Evolutionary conservation across 2,329 filamentous ascomycete species (phyloP).

Genomic region (Paracamarosporium sp.): DNA sequence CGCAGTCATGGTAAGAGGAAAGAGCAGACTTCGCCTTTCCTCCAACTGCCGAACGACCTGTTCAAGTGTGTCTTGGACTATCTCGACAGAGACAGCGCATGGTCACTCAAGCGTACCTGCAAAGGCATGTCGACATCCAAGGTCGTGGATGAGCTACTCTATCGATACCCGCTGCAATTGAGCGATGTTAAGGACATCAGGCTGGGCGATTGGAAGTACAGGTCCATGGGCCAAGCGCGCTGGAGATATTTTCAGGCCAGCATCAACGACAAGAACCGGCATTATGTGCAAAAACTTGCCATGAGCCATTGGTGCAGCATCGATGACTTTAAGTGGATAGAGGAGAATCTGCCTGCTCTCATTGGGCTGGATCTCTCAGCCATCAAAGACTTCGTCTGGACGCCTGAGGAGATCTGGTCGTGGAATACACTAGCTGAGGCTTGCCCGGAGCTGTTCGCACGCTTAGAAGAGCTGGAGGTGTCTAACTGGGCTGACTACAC

Average conservation of each 20-base stretch:
- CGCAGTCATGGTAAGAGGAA: constrained; percentile 20
- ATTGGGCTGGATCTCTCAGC: constrained; percentile 41
- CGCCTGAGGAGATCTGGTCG: constrained; percentile 45
- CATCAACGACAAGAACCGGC: constrained; percentile 40
- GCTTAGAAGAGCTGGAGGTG: constrained; percentile 42
- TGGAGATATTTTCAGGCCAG: constrained; percentile 41
- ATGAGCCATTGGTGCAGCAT: constrained; percentile 45
- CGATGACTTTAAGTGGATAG: constrained; percentile 45
- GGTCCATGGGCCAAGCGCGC: constrained; percentile 28
- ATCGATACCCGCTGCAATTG: constrained; percentile 39
- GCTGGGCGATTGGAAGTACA: constrained; percentile 44
- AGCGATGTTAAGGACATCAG: constrained; percentile 39
- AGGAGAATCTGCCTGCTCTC: constrained; percentile 43
- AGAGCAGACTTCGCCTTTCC: constrained; percentile 28
- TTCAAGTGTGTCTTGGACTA: constrained; percentile 46
- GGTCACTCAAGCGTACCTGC: constrained; percentile 41
- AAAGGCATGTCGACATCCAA: constrained; percentile 38
- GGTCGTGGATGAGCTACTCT: constrained; percentile 39
- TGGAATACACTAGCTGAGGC: constrained; percentile 42
- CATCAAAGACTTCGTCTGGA: constrained; percentile 48
- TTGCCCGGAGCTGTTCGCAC: constrained; percentile 38
- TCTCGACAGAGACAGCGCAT: constrained; percentile 40
- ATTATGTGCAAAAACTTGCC: constrained; percentile 42
- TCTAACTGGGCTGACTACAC: constrained; percentile 47
- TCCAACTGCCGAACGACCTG: constrained; percentile 44